These are phyloP conservation scores for Pyrus communis DNA, from an alignment of 306 rosid species.

Conservation along the genomic window DNA sequence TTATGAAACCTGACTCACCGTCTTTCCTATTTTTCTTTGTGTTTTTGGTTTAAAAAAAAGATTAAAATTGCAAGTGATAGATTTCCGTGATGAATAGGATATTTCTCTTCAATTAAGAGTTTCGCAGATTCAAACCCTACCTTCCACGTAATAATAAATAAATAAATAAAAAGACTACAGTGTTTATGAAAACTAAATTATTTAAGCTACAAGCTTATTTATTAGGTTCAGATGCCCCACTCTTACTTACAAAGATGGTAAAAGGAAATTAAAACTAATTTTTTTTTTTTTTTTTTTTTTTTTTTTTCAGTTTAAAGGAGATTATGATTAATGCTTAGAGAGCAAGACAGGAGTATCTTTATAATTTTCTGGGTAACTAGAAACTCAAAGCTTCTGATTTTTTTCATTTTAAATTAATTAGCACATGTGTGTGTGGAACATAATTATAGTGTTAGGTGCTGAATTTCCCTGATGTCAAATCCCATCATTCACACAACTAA, in stretches of 20 bases:
- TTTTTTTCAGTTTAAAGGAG: constrained; percentile 21
- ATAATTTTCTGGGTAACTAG: constrained; percentile 8
- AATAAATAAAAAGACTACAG: background rate
- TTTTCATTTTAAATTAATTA: constrained; percentile 5
- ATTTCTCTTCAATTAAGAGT: too few relatives aligned
- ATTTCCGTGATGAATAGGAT: too few relatives aligned
- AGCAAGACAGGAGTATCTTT: constrained; percentile 30
- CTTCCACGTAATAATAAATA: too few relatives aligned
- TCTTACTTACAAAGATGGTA: constrained; percentile 33
- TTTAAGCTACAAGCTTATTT: constrained; percentile 10
- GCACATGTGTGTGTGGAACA: constrained; percentile 28
- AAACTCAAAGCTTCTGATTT: constrained; percentile 11
- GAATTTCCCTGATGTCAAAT: constrained; percentile 7
- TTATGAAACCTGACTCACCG: too few relatives aligned
- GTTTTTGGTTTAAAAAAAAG: too few relatives aligned
- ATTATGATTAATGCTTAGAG: constrained; percentile 45
- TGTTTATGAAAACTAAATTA: background rate
- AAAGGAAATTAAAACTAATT: constrained; percentile 19
- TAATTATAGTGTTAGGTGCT: constrained; percentile 28
- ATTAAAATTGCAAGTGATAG: too few relatives aligned
- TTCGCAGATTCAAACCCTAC: too few relatives aligned
- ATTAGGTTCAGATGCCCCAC: constrained; percentile 15
- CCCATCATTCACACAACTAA: background rate
- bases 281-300: background rate
- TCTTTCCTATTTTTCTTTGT: too few relatives aligned